These are phyloP conservation scores for Ambrosiella cleistominuta DNA, from an alignment of 2,329 filamentous ascomycete genomes.

Conservation along the genomic window DNA sequence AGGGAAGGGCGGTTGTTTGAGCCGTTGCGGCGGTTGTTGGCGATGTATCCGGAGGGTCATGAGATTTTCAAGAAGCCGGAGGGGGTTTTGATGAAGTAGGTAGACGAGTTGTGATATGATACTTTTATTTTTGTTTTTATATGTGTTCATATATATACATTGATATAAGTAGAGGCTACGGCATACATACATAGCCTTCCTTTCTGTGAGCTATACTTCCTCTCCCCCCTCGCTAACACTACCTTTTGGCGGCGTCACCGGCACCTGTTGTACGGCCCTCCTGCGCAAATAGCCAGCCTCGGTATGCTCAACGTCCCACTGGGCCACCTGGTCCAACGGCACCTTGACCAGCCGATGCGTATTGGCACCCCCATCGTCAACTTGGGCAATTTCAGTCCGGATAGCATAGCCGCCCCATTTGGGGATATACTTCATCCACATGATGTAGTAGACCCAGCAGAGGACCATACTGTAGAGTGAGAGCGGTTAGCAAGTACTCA, in stretches of 20 bases:
- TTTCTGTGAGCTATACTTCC: not conserved
- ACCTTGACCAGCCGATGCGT: conserved; percentile 35
- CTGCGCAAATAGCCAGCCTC: conserved; percentile 22
- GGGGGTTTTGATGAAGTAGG: not conserved
- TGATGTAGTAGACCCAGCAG: conserved; percentile 39
- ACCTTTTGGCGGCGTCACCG: not conserved
- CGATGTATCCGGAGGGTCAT: conserved; percentile 1
- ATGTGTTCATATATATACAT: not conserved
- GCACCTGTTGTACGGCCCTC: not conserved
- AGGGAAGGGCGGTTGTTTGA: conserved; percentile 15
- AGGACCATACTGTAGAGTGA: conserved; percentile 25
- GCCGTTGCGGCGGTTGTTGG: conserved; percentile 4
- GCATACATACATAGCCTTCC: not conserved
- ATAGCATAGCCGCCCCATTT: conserved; percentile 34
- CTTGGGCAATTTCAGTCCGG: conserved; percentile 33
- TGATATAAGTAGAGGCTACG: too few species aligned
- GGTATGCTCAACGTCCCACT: conserved; percentile 44
- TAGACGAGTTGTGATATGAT: not conserved
- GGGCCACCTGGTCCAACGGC: conserved; percentile 28
- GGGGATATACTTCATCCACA: conserved; percentile 41
- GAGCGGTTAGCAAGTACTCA: not conserved
- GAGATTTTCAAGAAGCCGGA: conserved; percentile 4
- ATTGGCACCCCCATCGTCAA: conserved; percentile 29
- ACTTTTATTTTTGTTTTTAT: not conserved
- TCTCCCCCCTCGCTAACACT: not conserved